A percentile compares a stretch with the other conserved stretches of the same genome.
These are phyloP conservation scores for Pythium phragmiticola DNA, from an alignment of 352 stramenopile species.

Conservation along the genomic window DNA sequence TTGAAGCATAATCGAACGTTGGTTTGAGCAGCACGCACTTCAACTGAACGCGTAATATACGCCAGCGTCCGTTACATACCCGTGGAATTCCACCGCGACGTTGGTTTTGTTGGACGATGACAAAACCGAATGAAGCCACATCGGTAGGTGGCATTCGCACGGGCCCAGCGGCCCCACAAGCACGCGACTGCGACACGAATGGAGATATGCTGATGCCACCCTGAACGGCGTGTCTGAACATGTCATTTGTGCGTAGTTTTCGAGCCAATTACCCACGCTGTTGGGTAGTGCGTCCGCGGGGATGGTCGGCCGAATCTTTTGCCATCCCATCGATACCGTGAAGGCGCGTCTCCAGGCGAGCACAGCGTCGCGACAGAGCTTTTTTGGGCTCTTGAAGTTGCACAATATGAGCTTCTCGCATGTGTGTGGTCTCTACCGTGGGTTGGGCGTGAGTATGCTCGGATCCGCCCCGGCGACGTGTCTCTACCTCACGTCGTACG, in stretches of 20 bases:
- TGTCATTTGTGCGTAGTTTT: conserved; percentile 24
- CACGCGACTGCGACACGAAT: no score
- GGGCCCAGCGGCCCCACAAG: neutral
- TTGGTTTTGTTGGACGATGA: neutral
- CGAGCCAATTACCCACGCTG: conserved; percentile 56
- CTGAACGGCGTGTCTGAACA: conserved; percentile 1
- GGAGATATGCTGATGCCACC: no score
- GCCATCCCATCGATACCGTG: conserved; percentile 91
- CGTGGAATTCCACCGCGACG: conserved; percentile 31
- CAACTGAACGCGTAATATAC: conserved; percentile 19
- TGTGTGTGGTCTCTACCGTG: conserved; percentile 92
- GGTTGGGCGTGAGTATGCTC: conserved; percentile 93
- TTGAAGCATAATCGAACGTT: conserved; percentile 26
- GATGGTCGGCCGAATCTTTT: conserved; percentile 84
- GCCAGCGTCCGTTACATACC: conserved; percentile 8
- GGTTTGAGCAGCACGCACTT: conserved; percentile 15
- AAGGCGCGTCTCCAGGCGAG: conserved; percentile 84
- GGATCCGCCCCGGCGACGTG: conserved; percentile 94
- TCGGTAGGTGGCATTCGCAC: conserved; percentile 13
- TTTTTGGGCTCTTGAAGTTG: conserved; percentile 38
- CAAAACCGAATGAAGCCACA: conserved; percentile 19
- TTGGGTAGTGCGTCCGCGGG: conserved; percentile 80
- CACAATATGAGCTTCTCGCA: conserved; percentile 45
- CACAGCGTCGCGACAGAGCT: conserved; percentile 12
- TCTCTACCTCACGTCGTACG: conserved; percentile 97